Conservation (phyloP, 2,329 filamentous ascomycete genomes). For the Pleoardoris graminearum region DNA sequence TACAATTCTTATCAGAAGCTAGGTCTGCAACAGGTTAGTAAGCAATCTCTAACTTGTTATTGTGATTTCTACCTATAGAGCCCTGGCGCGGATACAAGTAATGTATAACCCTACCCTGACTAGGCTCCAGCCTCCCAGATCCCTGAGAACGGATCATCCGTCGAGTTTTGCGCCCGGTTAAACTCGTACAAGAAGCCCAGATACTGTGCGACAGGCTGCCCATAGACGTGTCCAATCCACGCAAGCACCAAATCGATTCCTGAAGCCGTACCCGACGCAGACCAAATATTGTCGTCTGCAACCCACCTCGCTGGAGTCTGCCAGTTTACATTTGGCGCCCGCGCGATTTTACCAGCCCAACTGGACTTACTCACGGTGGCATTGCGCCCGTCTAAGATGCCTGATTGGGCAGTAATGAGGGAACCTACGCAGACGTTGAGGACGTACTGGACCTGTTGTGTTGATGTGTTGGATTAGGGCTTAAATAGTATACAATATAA, state of each 20-base stretch:
- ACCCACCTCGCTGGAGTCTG: not conserved
- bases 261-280: not conserved
- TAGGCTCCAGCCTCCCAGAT: too few species aligned
- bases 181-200: not conserved
- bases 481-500: too few species aligned
- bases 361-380: not conserved
- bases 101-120: too few species aligned
- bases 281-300: not conserved
- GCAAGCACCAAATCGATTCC: not conserved
- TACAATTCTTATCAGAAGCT: too few species aligned
- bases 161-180: not conserved
- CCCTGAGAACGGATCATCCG: not conserved
- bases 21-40: too few species aligned
- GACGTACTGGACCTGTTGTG: not conserved
- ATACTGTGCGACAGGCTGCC: slow-evolving; percentile 1
- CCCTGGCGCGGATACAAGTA: too few species aligned
- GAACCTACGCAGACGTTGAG: not conserved
- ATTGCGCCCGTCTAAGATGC: not conserved
- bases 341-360: not conserved
- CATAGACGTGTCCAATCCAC: slow-evolving; percentile 2
- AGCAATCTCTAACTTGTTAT: too few species aligned
- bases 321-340: not conserved
- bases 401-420: not conserved
- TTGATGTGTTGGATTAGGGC: too few species aligned
- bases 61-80: too few species aligned